phyloP scores from a whole-genome alignment of 1,139 yeast species.

The Debaryomycetaceae sp. region DNA sequence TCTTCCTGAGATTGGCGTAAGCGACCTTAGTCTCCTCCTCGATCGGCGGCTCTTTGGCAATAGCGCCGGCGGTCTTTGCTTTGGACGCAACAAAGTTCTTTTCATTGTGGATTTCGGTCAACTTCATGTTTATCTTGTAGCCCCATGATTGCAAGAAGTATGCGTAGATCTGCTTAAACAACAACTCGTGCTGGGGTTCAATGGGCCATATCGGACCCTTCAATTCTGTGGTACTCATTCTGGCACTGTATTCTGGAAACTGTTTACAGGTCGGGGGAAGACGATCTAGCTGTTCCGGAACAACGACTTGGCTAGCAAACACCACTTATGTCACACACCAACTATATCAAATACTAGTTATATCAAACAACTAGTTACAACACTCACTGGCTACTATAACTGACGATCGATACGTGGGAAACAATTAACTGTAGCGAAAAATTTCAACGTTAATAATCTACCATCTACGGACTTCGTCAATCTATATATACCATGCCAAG shows the following conservation, averaged over 20 bases:
- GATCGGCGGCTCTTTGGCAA: not conserved
- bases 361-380: no score
- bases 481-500: not conserved
- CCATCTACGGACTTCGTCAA: no score
- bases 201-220: not conserved
- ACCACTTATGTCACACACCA: no score
- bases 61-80: not conserved
- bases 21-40: not conserved
- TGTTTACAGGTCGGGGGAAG: no score
- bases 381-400: no score
- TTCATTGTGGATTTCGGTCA: not conserved
- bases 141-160: not conserved
- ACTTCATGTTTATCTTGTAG: not conserved
- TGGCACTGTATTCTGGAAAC: not conserved
- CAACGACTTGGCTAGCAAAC: no score
- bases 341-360: no score
- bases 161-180: slow-evolving; percentile 75
- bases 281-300: no score
- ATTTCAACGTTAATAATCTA: no score
- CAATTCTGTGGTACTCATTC: not conserved
- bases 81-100: not conserved
- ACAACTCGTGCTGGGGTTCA: slow-evolving; percentile 35
- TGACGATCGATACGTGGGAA: no score
- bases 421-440: no score
- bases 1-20: not conserved